phyloP scores from a whole-genome alignment of 495 filamentous ascomycete genomes.

The Aspergillus homomorphus region DNA sequence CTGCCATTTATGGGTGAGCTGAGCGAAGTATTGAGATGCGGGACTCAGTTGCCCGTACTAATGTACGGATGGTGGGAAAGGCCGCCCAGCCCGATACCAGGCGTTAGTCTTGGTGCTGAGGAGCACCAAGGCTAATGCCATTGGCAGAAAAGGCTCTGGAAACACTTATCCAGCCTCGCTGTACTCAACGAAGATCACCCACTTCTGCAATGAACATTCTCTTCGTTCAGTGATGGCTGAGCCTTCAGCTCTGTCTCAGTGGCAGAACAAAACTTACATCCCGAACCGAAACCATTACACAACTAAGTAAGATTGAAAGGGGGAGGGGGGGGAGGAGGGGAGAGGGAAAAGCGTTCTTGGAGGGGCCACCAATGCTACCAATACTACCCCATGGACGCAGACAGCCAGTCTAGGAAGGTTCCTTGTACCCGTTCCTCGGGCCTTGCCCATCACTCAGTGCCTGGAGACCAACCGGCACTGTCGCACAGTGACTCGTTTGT shows the following conservation, averaged over 20 bases:
- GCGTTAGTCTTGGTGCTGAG: slow-evolving; percentile 11
- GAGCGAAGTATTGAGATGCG: slow-evolving; percentile 22
- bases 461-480: not conserved
- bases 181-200: slow-evolving; percentile 1
- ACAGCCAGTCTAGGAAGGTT: slow-evolving; percentile 1
- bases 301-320: slow-evolving; percentile 6
- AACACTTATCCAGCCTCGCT: slow-evolving; percentile 7
- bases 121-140: slow-evolving; percentile 15
- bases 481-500: not conserved
- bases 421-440: not conserved
- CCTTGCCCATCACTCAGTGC: not conserved
- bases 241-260: not conserved
- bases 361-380: slow-evolving; percentile 19
- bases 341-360: slow-evolving; percentile 14
- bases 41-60: slow-evolving; percentile 31
- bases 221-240: not conserved
- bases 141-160: slow-evolving; percentile 9
- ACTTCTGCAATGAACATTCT: not conserved
- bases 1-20: slow-evolving; percentile 21
- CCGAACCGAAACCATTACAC: slow-evolving; percentile 13
- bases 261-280: not conserved
- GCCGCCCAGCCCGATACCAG: slow-evolving; percentile 24
- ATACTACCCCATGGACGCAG: slow-evolving; percentile 1
- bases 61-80: slow-evolving; percentile 27
- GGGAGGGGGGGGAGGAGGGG: slow-evolving; percentile 28